Evolutionary conservation across 2,329 filamentous ascomycete species (phyloP), one percentile per base, ranked within the genome.

Genomic region (Seiridium cupressi): DNA sequence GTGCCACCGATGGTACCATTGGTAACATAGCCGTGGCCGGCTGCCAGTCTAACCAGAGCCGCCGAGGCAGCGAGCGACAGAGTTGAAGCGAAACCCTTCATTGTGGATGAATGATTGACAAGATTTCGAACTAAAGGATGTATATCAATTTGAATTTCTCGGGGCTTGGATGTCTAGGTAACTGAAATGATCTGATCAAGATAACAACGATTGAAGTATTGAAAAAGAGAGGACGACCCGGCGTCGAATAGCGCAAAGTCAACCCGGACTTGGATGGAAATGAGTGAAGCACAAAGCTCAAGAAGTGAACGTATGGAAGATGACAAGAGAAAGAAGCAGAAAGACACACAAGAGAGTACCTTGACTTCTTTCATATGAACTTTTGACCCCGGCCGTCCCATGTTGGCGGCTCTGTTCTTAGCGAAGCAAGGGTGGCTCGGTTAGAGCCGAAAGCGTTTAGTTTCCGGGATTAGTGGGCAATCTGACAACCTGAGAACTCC

Each of bases 11-110:
- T 81, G 26, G 74, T 77, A 58, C 75, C 79, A 51, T 73, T 76
- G 59, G 77, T 73, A 56, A 84, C 76, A 61, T 79, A 79, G 40
- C 82, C 82, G 63, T 84, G 82, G 51, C 75, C 80, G 35, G 78
- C 75, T 38, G 32, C 49, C 9, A 51, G 32, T 38, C 35, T 32
- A 55, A 77, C 78, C 58, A 77, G 66, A 62, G 76, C 70, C 60
- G 57, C 70, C 64, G 60, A 72, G 55, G 56, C 73, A 13, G 65
- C 35, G 8, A 38, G 26, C 34, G 55, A 57, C 13, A 57, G 42
- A 26, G 42, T 38, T 13, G 70, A 62, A 63, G 62, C 44, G 63
- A 74, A 34, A 44, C 64, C 62, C 63, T 69, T 71, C 71, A 73
- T 73, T 59, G 55, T 46, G 5, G 7, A 11, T 47, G 4, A 48